Base-by-base conservation (phyloP, 108 stramenopile genomes). In the Schizochytrium sp. region DNA sequence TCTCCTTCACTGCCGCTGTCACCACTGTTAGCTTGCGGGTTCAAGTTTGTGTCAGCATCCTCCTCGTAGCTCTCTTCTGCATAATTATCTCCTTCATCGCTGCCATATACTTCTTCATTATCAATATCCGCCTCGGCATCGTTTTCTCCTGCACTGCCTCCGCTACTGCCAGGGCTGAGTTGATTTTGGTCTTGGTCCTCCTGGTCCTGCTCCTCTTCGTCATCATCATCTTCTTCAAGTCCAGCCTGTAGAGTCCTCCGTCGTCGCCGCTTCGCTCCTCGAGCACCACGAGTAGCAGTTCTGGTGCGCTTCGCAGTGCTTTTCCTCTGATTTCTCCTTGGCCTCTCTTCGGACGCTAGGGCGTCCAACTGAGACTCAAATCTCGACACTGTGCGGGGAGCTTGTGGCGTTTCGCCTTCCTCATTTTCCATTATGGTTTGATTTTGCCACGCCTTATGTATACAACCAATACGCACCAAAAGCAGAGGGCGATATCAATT, bases 291-390 rank as follows among this genome's bases (percentile, higher is more conserved):
- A 10, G 42, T 38, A 38, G 64, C 64, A 38, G 64, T 69, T 8
- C 64, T 12, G 42, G 64, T 69, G 12, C 64, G 64, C 44, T 69
- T 69, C 19, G 64, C 64, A 7, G 64, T 69, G 7, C 42, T 44
- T 69, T 69, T 69, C 28, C 64, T 69, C 28, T 28, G 28, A 28
- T 28, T 28, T 28, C 28, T 28, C 28, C 28, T 28, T 28, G 28
- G 28, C 28, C 28, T 28, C 28, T 28, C 28, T 28, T 28, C 28
- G 28, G 28, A 28, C 28, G 64, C 64, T 8, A 69, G 64, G 1
- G 64, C 64, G 28, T 69, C 64, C 19, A 69, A 44, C 64, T 69
- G 64, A 38, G 12, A 38, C 64, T 69, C 64, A 15, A 69, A 69
- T 38, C 64, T 69, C 2, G 19, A 38, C 64, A 44, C 64, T 38